Evolutionary conservation across 257 asterid genomes (phyloP), one percentile per base, ranked within the genome.

Genomic region (Scutellaria baicalensis): DNA sequence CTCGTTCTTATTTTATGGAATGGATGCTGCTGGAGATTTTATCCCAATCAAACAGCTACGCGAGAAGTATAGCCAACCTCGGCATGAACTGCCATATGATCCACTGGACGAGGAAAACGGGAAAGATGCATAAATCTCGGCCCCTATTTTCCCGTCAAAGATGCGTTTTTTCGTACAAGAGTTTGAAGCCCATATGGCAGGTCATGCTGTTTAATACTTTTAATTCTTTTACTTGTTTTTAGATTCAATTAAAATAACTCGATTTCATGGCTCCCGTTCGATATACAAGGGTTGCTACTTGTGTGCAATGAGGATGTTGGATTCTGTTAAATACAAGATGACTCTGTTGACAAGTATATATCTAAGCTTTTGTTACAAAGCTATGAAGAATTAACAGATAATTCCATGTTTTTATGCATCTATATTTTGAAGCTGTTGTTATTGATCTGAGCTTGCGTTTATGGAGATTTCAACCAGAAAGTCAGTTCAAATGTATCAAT

Each of bases 41-140:
- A 93, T 93, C 80, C 99, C 99, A 3, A 80, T 89, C 56, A 91
- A 84, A 81, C 96, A 89, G 84, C 90, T 93, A 58, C 90, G 99
- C 31, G 96, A 93, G 70, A 93, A 91, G 82, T 91, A 87, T 75
- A 86, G 71, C 74, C 91, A 80, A 75, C 90, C 96, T 6, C 89
- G 99, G 31, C 96, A 93, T 70, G 96, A 93, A 63, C 84, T 93
- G 64, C 96, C 99, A 0, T 78, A 82, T 58, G 84, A 85, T 73
- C 86, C 88, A 11, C 70, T 64, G 4, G 82, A 81, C 16, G 89
- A 83, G 59, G 82, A 78, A 66, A 74, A 69, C 56, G 83, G 85
- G 35, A 78, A 79, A 54, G 81, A 78, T 44, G 71, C 79, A 1
- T 93, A 77, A 75, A 71, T 35, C 7, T 54, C 33, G 68, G 14